Conservation (phyloP, 2,329 filamentous ascomycete genomes). For the Pseudonectria buxi region DNA sequence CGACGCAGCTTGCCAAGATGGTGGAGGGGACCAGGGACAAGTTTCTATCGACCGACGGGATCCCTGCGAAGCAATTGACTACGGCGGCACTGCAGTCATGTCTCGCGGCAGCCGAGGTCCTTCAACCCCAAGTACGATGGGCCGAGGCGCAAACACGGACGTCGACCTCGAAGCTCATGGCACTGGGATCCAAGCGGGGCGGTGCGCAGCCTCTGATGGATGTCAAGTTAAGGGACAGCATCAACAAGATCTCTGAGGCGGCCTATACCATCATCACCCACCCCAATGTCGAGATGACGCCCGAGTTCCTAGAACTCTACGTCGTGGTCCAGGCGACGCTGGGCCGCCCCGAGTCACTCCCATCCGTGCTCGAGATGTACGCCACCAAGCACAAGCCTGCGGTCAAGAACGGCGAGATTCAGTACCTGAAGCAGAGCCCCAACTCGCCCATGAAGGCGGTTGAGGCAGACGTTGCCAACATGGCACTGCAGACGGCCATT, state of each 20-base stretch:
- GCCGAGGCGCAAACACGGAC: constrained; percentile 34
- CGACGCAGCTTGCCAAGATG: constrained; percentile 33
- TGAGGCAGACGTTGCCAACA: constrained; percentile 60
- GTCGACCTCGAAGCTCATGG: constrained; percentile 49
- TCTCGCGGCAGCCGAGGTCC: constrained; percentile 36
- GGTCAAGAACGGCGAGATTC: constrained; percentile 50
- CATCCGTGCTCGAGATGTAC: constrained; percentile 74
- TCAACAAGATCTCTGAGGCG: constrained; percentile 47
- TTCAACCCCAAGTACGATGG: constrained; percentile 35
- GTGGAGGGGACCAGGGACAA: constrained; percentile 37
- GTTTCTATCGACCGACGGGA: constrained; percentile 38
- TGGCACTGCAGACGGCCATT: constrained; percentile 74
- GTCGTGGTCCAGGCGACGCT: constrained; percentile 70
- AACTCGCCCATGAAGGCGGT: constrained; percentile 66
- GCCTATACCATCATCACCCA: constrained; percentile 68
- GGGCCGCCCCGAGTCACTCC: constrained; percentile 66
- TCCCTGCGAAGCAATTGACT: constrained; percentile 38
- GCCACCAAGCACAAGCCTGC: constrained; percentile 71
- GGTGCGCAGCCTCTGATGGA: constrained; percentile 26
- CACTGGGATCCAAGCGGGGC: constrained; percentile 32
- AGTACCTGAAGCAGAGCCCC: constrained; percentile 58
- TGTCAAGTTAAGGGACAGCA: constrained; percentile 34
- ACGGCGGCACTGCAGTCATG: constrained; percentile 38
- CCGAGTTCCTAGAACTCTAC: constrained; percentile 64
- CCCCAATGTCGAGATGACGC: constrained; percentile 73